Percentiles rank a stretch among this genome's conserved stretches.
Evolutionary conservation across 2,329 filamentous ascomycete species (phyloP).

Genomic region (Pestalotiopsis sp.): DNA sequence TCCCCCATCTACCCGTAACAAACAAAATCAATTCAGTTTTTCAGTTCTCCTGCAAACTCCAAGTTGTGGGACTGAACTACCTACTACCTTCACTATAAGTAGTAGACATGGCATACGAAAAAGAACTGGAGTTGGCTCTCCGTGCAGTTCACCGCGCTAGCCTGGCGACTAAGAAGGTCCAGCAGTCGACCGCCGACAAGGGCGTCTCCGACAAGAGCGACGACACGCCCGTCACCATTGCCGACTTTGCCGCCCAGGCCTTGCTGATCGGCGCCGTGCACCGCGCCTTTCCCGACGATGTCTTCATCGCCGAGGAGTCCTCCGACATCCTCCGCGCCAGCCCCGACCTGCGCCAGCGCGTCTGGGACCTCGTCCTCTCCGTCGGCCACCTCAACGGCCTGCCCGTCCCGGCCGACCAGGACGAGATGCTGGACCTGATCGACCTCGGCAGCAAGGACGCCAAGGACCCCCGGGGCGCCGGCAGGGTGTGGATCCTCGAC

Average conservation of each 20-base stretch:
- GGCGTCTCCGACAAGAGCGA: slow-evolving; percentile 48
- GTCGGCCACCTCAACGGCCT: slow-evolving; percentile 44
- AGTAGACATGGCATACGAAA: background rate
- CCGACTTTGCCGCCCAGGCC: slow-evolving; percentile 66
- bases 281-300: slow-evolving; percentile 54
- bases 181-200: slow-evolving; percentile 41
- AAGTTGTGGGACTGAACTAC: background rate
- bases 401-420: slow-evolving; percentile 19
- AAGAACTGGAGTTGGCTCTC: slow-evolving; percentile 1
- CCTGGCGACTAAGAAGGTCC: slow-evolving; percentile 58
- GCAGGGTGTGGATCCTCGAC: slow-evolving; percentile 63
- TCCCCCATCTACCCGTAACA: background rate
- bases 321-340: slow-evolving; percentile 54
- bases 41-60: background rate
- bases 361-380: slow-evolving; percentile 56
- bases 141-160: slow-evolving; percentile 56
- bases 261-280: slow-evolving; percentile 61
- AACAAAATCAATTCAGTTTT: background rate
- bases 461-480: slow-evolving; percentile 33
- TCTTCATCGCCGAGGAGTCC: slow-evolving; percentile 65
- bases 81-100: background rate
- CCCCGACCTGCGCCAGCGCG: slow-evolving; percentile 48
- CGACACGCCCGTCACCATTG: slow-evolving; percentile 62
- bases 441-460: slow-evolving; percentile 51
- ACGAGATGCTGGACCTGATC: slow-evolving; percentile 64